Evolutionary conservation across 2,329 filamentous ascomycete genomes (phyloP), one percentile per base, ranked within the genome.

Genomic region (Thielaviopsis cerberus): DNA sequence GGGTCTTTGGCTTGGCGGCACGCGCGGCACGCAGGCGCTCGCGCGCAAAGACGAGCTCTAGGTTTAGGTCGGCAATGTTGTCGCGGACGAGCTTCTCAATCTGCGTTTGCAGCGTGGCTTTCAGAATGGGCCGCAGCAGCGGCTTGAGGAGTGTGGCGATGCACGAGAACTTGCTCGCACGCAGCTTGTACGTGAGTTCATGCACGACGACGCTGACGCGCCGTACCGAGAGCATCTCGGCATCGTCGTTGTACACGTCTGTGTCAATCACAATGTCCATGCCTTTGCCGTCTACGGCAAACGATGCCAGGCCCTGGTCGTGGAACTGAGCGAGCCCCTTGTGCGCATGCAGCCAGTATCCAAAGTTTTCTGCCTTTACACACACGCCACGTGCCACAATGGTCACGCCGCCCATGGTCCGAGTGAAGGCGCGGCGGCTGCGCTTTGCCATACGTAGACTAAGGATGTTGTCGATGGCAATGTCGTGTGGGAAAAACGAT

Each of bases 221-320:
- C 45, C 81, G 81, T 4, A 97, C 76, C 0, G 83, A 82, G 8
- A 97, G 76, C 11, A 97, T 85, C 65, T 96, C 90, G 1, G 94
- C 70, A 1, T 78, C 76, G 62, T 90, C 85, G 60, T 83, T 83
- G 53, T 84, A 85, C 56, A 97, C 80, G 66, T 94, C 89, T 0
- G 96, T 72, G 63, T 95, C 88, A 5, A 96, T 72, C 26, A 86
- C 81, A 54, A 97, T 79, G 67, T 96, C 91, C 59, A 96, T 81
- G 20, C 91, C 91, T 22, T 86, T 80, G 64, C 91, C 82, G 68
- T 96, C 91, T 4, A 97, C 79, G 51, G 81, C 80, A 69, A 97
- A 89, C 27, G 85, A 88, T 4, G 86, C 88, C 53, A 96, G 86
- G 3, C 91, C 91, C 67, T 89, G 79, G 65, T 95, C 89, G 1